These are phyloP conservation scores for Plasmodium knowlesi DNA, from an alignment of 169 alveolate genomes.

Conservation along the genomic window DNA sequence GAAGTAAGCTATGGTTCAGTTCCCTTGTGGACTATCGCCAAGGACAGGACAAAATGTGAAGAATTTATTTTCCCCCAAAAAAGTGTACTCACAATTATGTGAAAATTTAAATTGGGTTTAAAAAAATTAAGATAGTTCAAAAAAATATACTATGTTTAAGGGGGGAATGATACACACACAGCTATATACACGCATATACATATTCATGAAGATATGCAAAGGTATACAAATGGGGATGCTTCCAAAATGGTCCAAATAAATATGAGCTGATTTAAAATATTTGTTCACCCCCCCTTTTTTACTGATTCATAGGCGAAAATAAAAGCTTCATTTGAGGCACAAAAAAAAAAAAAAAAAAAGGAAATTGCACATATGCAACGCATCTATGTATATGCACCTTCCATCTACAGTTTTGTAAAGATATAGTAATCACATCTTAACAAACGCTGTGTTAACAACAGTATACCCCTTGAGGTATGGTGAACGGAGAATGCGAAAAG, in stretches of 20 bases:
- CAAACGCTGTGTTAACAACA: background rate
- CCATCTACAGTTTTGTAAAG: background rate
- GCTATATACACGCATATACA: background rate
- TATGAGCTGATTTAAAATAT: background rate
- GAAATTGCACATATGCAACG: background rate
- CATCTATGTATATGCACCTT: background rate
- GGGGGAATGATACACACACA: background rate
- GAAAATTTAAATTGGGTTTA: background rate
- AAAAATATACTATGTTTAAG: background rate
- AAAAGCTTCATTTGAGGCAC: background rate
- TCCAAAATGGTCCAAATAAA: background rate
- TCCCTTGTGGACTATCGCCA: background rate
- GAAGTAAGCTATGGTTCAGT: background rate
- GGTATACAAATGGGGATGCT: background rate
- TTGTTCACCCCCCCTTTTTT: background rate
- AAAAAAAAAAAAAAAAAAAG: too few species aligned
- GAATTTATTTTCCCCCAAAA: background rate
- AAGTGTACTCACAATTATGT: background rate
- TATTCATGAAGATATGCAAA: background rate
- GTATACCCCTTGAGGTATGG: background rate
- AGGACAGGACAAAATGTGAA: background rate
- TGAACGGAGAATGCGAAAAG: background rate
- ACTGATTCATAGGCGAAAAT: background rate
- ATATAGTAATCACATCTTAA: background rate
- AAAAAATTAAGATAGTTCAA: background rate